Percentiles rank a stretch among this genome's conserved stretches.
Evolutionary conservation across 345 rosid species (phyloP).

Genomic region (Bretschneidera sinensis): DNA sequence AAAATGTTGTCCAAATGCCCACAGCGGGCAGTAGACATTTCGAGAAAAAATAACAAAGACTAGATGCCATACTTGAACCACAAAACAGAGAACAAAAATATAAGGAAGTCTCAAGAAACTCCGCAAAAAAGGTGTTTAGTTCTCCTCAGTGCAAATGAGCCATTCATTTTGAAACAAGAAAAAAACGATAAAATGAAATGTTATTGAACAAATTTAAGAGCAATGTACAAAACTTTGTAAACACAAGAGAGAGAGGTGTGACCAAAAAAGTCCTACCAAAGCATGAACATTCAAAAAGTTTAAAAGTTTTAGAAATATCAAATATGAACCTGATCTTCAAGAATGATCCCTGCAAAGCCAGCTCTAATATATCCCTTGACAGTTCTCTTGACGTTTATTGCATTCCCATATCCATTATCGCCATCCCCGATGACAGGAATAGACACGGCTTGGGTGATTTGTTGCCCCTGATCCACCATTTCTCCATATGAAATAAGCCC

Average conservation of each 20-base stretch:
- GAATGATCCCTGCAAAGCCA: conserved; percentile 85
- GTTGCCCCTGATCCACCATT: conserved; percentile 84
- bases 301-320: neutral
- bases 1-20: too few relatives aligned
- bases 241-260: neutral
- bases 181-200: neutral
- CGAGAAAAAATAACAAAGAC: neutral
- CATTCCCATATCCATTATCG: conserved; percentile 80
- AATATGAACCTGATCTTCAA: conserved; percentile 72
- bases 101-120: neutral
- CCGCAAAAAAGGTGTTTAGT: neutral
- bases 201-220: neutral
- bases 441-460: conserved; percentile 61
- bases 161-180: neutral
- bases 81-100: neutral
- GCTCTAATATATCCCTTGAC: conserved; percentile 73
- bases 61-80: neutral
- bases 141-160: neutral
- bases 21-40: too few relatives aligned
- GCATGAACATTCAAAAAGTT: neutral
- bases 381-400: conserved; percentile 84
- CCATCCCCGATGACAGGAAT: conserved; percentile 91
- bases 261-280: neutral
- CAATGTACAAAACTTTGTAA: neutral
- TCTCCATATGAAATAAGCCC: conserved; percentile 82